Conservation (phyloP, 441 rosid genomes). For the Arabidopsis lyrata region DNA sequence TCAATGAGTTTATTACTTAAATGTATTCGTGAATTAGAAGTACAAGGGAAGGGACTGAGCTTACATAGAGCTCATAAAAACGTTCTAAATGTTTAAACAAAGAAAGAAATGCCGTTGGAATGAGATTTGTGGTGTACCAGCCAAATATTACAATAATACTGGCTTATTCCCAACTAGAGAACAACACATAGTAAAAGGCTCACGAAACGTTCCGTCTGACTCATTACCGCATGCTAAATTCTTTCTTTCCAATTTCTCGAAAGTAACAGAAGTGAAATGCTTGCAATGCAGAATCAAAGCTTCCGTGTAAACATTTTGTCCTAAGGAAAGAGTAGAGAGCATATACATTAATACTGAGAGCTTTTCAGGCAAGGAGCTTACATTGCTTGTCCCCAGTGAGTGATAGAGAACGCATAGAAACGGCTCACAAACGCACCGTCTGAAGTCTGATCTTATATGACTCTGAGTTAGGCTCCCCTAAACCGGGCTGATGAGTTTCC, state of each 20-base stretch:
- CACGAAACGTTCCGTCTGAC: background rate
- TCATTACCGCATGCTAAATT: background rate
- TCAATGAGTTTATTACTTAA: background rate
- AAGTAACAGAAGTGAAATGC: background rate
- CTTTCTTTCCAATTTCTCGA: background rate
- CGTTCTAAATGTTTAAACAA: too few species aligned
- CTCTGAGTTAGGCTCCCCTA: background rate
- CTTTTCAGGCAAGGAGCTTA: conserved; percentile 9
- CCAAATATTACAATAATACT: background rate
- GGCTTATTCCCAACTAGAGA: background rate
- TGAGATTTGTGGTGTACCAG: too few species aligned
- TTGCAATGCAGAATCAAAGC: background rate
- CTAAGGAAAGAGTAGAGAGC: conserved; percentile 4
- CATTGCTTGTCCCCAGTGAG: conserved; percentile 4
- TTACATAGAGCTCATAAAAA: background rate
- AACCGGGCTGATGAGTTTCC: conserved; percentile 51
- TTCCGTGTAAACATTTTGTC: background rate
- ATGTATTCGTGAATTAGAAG: background rate
- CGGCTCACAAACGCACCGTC: conserved; percentile 14
- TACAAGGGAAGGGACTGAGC: background rate
- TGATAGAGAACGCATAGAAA: background rate
- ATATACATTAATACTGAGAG: conserved; percentile 27
- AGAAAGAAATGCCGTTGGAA: too few species aligned
- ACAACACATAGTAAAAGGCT: background rate
- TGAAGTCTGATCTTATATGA: conserved; percentile 17